Percentiles rank a stretch among this genome's conserved stretches.
These are phyloP conservation scores for Raphidocelis subcapitata DNA, from an alignment of 139 green algal genomes.

Conservation along the genomic window DNA sequence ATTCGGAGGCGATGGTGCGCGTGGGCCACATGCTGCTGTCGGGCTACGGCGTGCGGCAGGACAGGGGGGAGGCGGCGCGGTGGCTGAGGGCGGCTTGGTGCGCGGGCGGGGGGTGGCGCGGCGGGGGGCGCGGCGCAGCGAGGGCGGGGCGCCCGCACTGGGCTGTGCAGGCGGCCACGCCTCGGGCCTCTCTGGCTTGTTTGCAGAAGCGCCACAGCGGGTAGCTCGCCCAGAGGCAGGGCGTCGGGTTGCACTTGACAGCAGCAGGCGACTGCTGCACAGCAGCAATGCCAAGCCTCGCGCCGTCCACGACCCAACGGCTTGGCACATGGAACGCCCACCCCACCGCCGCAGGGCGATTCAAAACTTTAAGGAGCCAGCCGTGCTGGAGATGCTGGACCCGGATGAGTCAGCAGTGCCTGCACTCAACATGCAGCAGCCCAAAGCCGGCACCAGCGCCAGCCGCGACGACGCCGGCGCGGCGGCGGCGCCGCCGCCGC, in stretches of 20 bases:
- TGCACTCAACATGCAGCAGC: constrained; percentile 10
- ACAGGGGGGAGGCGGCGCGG: constrained; percentile 12
- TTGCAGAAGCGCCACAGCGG: neutral
- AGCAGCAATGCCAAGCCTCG: neutral
- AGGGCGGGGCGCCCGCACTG: neutral
- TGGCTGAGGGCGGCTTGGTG: constrained; percentile 41
- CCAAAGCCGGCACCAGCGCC: neutral
- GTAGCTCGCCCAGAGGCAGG: neutral
- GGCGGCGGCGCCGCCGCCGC: neutral
- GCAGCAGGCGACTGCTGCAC: neutral
- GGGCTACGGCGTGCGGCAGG: constrained; percentile 30
- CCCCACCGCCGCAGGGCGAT: too few relatives aligned
- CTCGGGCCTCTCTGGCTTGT: neutral
- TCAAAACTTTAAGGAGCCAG: constrained; percentile 27
- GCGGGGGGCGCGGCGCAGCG: too few relatives aligned
- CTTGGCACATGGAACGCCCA: too few relatives aligned
- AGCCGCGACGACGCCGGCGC: neutral
- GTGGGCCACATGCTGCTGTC: constrained; percentile 38
- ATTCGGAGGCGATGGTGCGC: constrained; percentile 25
- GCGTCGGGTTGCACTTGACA: neutral
- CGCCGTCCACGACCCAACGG: too few relatives aligned
- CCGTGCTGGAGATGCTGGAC: constrained; percentile 24
- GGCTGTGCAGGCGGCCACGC: neutral
- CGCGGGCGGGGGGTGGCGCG: neutral
- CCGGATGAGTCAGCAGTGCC: constrained; percentile 20